Evolutionary conservation across 192 early-diverging fungal species (phyloP), one percentile per base, ranked within the genome.

Genomic region (Backusella circina): DNA sequence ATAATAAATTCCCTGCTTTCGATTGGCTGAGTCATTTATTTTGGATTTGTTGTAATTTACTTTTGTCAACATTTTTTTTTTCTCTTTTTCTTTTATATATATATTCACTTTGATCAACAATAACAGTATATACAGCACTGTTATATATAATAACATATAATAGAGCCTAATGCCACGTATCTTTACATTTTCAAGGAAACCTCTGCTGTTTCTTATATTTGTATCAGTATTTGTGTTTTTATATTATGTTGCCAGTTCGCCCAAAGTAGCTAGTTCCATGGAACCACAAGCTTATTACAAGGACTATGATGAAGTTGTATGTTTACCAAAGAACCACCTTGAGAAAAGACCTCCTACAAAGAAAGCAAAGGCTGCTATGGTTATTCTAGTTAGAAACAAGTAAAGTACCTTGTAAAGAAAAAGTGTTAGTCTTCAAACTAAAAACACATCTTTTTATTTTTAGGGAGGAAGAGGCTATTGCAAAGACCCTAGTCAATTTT

Each of bases 381-480:
- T 92, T 8, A 86, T 90, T 12, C 75, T 94, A 30, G 89, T 91
- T 65, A 80, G 90, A 65, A 93, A 94, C 85, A 82, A 72, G 81
- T 83, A 76, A 72, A 39, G 54, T 0, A n/a, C n/a, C n/a, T n/a
- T n/a, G n/a, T n/a, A n/a, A 3, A 36, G 13, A 35, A 32, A 33
- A 35, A 67, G 6, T 16, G 3, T 37, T 9, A 37, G 36, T 37
- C 15, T 15, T 15, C 13, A 41, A 16, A 18, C 39, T 41, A 41
- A 41, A 16, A 4, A 15, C n/a, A n/a, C n/a, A 12, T 15, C 10
- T 15, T 12, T 12, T 44, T 64, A n/a, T 28, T 12, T 39, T 18
- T 64, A 83, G 78, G 23, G 92, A 94, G 36, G 82, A 90, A 64
- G 81, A 85, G 50, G 88, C 79, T 6, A 74, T 93, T 68, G 81